Evolutionary conservation across 2,329 filamentous ascomycete species (phyloP).

Genomic region (Phyllosticta ampelicida): DNA sequence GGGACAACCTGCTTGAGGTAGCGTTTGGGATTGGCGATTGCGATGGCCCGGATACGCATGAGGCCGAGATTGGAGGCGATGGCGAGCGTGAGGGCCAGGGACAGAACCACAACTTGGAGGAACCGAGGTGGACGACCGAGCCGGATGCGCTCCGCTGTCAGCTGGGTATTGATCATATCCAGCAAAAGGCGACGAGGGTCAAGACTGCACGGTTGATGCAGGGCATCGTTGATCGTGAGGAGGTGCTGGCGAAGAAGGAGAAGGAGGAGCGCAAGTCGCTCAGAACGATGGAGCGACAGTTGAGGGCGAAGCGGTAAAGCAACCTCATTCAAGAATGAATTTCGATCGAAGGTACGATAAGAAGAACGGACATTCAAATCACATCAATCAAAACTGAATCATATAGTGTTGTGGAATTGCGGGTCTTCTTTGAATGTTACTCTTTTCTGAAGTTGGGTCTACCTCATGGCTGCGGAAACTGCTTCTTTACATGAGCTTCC

Average conservation of each 20-base stretch:
- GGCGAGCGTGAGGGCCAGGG: no score
- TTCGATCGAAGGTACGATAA: no score
- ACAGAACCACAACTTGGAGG: no score
- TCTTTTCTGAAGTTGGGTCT: no score
- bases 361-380: no score
- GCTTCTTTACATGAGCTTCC: neutral
- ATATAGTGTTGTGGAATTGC: no score
- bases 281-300: neutral
- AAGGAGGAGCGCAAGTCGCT: constrained; percentile 7
- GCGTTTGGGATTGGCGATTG: constrained; percentile 1
- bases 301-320: neutral
- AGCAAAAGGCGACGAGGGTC: constrained; percentile 11
- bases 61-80: constrained; percentile 11
- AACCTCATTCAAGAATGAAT: neutral
- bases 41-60: constrained; percentile 8
- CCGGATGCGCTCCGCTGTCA: constrained; percentile 6
- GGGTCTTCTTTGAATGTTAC: no score
- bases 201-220: constrained; percentile 32
- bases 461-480: no score
- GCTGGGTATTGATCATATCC: neutral
- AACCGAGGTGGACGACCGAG: constrained; percentile 22
- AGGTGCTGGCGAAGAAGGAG: constrained; percentile 31
- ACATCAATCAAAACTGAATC: no score
- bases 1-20: constrained; percentile 33
- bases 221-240: constrained; percentile 39